Evolutionary conservation across 768 basidiomycete species (phyloP).

Genomic region (Boletus sp.): DNA sequence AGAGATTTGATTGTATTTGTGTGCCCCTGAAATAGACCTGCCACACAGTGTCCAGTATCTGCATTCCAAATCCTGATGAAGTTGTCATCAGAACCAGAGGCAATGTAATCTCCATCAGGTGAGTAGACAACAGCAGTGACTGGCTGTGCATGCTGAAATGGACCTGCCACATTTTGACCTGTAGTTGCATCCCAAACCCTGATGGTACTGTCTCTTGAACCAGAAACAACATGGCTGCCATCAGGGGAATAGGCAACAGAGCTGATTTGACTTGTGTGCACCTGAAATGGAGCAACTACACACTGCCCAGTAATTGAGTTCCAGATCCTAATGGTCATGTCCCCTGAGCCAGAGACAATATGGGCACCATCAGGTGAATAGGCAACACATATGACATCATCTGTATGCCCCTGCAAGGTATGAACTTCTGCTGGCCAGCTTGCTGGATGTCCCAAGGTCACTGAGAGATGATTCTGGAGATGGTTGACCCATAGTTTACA

Average conservation of each 20-base stretch:
- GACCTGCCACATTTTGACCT: constrained; percentile 12
- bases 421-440: constrained; percentile 21
- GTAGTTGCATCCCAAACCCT: constrained; percentile 21
- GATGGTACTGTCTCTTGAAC: constrained; percentile 11
- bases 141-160: constrained; percentile 4
- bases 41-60: constrained; percentile 5
- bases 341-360: constrained; percentile 27
- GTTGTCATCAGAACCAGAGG: constrained; percentile 15
- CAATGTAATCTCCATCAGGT: constrained; percentile 21
- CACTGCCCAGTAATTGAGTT: constrained; percentile 16
- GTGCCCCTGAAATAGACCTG: constrained; percentile 7
- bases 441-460: constrained; percentile 5
- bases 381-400: constrained; percentile 11
- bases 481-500: constrained; percentile 22
- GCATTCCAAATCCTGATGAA: constrained; percentile 19
- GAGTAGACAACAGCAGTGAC: constrained; percentile 17
- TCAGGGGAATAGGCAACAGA: constrained; percentile 28
- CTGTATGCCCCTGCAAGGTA: constrained; percentile 14
- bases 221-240: constrained; percentile 18
- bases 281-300: constrained; percentile 1
- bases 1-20: neutral
- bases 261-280: neutral
- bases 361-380: constrained; percentile 23
- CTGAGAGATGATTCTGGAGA: constrained; percentile 14
- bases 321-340: constrained; percentile 23